A percentile compares a stretch with the other conserved stretches of the same genome.
phyloP scores from a whole-genome alignment of 208 protist genomes.

The Crithidia acanthocephali region DNA sequence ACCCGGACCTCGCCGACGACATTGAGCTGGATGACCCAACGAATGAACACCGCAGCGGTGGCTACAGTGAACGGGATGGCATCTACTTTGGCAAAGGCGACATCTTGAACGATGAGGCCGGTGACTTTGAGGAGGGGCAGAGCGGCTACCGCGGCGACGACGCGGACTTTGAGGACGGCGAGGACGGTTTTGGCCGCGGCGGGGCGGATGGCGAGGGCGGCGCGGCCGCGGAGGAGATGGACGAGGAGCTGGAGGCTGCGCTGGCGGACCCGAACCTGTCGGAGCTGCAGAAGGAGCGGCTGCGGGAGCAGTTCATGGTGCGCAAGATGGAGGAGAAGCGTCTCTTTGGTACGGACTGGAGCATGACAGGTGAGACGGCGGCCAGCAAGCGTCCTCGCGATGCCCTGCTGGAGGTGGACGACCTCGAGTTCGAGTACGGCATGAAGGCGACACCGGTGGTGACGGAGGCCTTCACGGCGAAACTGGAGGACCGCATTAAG shows the following conservation, averaged over 20 bases:
- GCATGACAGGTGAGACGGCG: slow-evolving; percentile 82
- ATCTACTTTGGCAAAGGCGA: slow-evolving; percentile 37
- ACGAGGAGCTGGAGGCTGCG: slow-evolving; percentile 69
- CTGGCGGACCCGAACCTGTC: slow-evolving; percentile 72
- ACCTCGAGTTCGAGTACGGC: slow-evolving; percentile 89
- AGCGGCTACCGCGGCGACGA: slow-evolving; percentile 32
- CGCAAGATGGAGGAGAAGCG: slow-evolving; percentile 79
- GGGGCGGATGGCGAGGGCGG: neutral
- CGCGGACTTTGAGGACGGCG: slow-evolving; percentile 25
- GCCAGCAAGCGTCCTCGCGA: slow-evolving; percentile 80
- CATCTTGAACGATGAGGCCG: slow-evolving; percentile 48
- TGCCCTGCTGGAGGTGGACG: slow-evolving; percentile 82
- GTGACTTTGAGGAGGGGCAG: slow-evolving; percentile 56
- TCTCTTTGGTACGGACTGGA: slow-evolving; percentile 80
- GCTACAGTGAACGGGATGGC: slow-evolving; percentile 30
- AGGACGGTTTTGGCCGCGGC: slow-evolving; percentile 9
- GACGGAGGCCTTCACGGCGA: slow-evolving; percentile 81
- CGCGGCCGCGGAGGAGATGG: slow-evolving; percentile 38
- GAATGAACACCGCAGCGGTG: slow-evolving; percentile 18
- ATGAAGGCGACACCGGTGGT: slow-evolving; percentile 89
- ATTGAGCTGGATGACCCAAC: slow-evolving; percentile 64
- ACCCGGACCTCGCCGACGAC: slow-evolving; percentile 68
- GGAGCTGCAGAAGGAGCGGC: slow-evolving; percentile 70
- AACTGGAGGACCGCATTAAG: slow-evolving; percentile 89
- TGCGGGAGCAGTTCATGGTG: slow-evolving; percentile 70